Base-by-base conservation (phyloP, 1,139 yeast species). In the Zygoascus hellenicus region DNA sequence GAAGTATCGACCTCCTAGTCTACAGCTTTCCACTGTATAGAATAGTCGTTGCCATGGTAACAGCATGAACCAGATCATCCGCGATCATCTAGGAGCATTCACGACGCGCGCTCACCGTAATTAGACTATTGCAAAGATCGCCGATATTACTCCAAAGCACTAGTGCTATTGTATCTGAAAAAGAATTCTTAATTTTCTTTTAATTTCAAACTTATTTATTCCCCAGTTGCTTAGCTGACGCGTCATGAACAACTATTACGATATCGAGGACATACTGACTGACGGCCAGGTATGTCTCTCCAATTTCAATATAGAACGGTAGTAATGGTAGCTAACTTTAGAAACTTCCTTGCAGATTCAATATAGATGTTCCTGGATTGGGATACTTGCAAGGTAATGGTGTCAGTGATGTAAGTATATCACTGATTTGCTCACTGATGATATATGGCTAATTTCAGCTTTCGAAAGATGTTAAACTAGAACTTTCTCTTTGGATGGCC, bases 401-500 rank as follows among this genome's bases (percentile, higher is more conserved):
- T 0, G 89, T 86, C 0, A 75, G 78, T 52, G 72, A 67, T 26
- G 66, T 62, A 44, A 40, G 67, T 54, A 35, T 37, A 15, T 13
- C 10, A 14, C 13, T 22, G 4, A 13, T 37, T 11, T 37, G 19
- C 16, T 5, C 5, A 19, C 19, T 11, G 19, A 13, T 10, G 2
- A 3, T 6, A 6, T 11, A 28, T 37, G 13, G 11, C 17, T 26
- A 38, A 16, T 28, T 10, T 13, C 32, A 31, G 53, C 74, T 86
- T 14, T 69, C 71, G 48, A 74, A 79, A 57, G 83, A 81, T 38
- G 74, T 95, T 1, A 81, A 81, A 58, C 62, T 88, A 4, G 94
- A 86, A 51, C 71, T 92, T 37, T 97, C 98, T 1, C 65, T 89
- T 31, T 92, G 98, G 98, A 67, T 92, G 42, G 95, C 96, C 0